Evolutionary conservation across 768 basidiomycete species (phyloP).

Genomic region (Sarcomyxa edulis): DNA sequence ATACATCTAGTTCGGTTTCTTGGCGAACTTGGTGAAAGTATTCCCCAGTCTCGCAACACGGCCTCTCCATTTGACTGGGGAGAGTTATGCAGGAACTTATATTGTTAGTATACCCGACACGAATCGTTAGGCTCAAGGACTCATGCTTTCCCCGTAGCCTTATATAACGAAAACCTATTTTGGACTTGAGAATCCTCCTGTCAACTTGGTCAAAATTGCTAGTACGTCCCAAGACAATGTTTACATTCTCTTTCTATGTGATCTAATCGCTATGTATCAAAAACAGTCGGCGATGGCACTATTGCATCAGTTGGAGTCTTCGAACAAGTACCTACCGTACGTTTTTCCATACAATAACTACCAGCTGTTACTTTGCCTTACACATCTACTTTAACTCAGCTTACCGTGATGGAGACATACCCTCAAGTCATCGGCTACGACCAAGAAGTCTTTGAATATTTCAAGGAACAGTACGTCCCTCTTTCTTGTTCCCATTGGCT

Average conservation of each 20-base stretch:
- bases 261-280: too few species aligned
- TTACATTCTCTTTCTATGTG: too few species aligned
- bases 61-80: conserved; percentile 65
- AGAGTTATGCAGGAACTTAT: conserved; percentile 73
- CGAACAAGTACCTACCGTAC: conserved; percentile 50
- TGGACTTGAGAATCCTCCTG: conserved; percentile 54
- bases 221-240: too few species aligned
- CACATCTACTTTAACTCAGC: conserved; percentile 25
- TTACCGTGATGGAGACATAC: conserved; percentile 61
- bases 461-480: conserved; percentile 60
- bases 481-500: background rate
- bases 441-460: conserved; percentile 58
- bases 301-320: conserved; percentile 47
- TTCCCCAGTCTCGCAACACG: conserved; percentile 66
- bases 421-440: conserved; percentile 76
- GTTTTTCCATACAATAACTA: conserved; percentile 11
- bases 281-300: conserved; percentile 69
- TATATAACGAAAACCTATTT: conserved; percentile 76
- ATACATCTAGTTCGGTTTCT: conserved; percentile 65
- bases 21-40: conserved; percentile 66
- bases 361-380: too few species aligned
- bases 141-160: conserved; percentile 36
- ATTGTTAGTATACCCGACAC: conserved; percentile 37
- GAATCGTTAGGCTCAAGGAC: background rate
- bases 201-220: conserved; percentile 60